Base-by-base conservation (phyloP, 306 rosid species). In the Cucumis melo region DNA sequence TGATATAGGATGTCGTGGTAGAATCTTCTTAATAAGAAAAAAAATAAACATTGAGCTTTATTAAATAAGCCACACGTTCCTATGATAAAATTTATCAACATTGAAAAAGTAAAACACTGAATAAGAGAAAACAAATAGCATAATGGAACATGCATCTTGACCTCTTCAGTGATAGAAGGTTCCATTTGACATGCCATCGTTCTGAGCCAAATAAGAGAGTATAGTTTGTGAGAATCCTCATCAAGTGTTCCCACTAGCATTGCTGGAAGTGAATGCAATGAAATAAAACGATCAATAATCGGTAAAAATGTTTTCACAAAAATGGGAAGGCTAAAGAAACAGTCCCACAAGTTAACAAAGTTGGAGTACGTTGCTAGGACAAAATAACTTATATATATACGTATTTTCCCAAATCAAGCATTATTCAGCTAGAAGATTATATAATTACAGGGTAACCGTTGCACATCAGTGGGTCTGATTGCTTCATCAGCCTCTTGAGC, bases 401-500 rank as follows among this genome's bases (percentile, higher is more conserved):
- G 2, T 27, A 27, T 27, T 27, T 51, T 79, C 58, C 19, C 13
- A 29, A 13, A 61, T 12, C 72, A 74, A 84, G 42, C n/a, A 14
- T 16, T 76, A 81, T 23, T 23, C 9, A 51, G 78, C 62, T 44
- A 67, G 46, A 75, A 56, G 76, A 73, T 56, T 23, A 60, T 36
- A 23, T 76, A 46, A 50, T 88, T 91, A 92, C 99, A 94, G 88
- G 99, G 99, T 42, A 84, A 78, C 80, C 84, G 85, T 78, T 76
- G 78, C 77, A 94, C 88, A 85, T 94, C 95, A 23, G 99, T 92
- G 14, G 99, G 96, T 82, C 99, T 92, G 80, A 94, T 94, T 54
- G 97, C 99, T 87, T 94, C 99, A 82, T 94, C 96, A 80, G 97
- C 99, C 88, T 94, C 99, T 84, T 94, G 98, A 75, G 99, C 97